These are phyloP conservation scores for Xenoacremonium recifei DNA, from an alignment of 2,329 filamentous ascomycete species.

Conservation along the genomic window DNA sequence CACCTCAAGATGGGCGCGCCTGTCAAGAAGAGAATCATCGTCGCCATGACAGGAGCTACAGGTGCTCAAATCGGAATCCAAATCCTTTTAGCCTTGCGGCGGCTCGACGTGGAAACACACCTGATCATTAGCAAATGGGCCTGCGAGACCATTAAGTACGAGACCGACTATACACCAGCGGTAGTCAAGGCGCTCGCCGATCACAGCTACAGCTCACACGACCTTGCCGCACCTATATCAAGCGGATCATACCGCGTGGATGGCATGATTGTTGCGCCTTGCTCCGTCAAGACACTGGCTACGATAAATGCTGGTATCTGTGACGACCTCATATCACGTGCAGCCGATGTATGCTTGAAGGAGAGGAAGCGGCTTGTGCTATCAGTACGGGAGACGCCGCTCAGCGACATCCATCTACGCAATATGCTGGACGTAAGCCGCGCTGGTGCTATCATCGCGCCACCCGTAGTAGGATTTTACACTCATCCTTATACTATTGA, in stretches of 20 bases:
- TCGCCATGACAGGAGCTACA: slow-evolving; percentile 5
- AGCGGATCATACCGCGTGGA: slow-evolving; percentile 16
- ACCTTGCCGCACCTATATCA: slow-evolving; percentile 2
- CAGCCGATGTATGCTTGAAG: slow-evolving; percentile 47
- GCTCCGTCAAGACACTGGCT: slow-evolving; percentile 48
- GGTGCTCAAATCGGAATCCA: neutral
- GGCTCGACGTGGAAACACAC: slow-evolving; percentile 4
- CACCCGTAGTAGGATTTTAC: slow-evolving; percentile 44
- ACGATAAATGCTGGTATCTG: slow-evolving; percentile 39
- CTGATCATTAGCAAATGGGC: slow-evolving; percentile 7
- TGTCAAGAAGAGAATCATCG: slow-evolving; percentile 1
- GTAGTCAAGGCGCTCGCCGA: neutral
- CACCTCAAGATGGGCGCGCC: neutral
- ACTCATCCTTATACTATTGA: slow-evolving; percentile 37
- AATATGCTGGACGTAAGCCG: slow-evolving; percentile 42
- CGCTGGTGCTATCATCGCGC: slow-evolving; percentile 42
- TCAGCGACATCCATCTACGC: slow-evolving; percentile 44
- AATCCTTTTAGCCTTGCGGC: neutral
- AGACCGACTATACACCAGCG: slow-evolving; percentile 1
- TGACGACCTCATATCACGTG: slow-evolving; percentile 44
- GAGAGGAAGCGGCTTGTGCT: slow-evolving; percentile 40
- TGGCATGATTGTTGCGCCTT: slow-evolving; percentile 48
- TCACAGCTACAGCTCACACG: neutral
- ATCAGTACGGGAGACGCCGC: slow-evolving; percentile 42
- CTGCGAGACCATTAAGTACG: slow-evolving; percentile 2